Base-by-base conservation (phyloP, 768 basidiomycete species). In the Serendipita sp. region DNA sequence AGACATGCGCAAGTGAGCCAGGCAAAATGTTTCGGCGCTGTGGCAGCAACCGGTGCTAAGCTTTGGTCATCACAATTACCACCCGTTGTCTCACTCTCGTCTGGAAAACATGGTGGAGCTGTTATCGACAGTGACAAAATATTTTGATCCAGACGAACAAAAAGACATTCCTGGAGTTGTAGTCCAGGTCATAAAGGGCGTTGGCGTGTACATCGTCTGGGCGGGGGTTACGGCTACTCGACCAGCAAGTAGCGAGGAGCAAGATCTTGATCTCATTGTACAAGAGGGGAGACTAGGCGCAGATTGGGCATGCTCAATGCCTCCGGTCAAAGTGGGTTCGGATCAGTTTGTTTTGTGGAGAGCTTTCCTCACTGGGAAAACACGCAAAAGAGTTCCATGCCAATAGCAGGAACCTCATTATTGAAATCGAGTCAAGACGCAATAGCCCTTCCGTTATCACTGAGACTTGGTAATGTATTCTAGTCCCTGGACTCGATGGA, bases 261-360 rank as follows among this genome's bases (percentile, higher is more conserved):
- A 62, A 9, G 63, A 43, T 3, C 44, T 42, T 17, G 81, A 81
- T n/a, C 26, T 20, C 26, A 33, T 33, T 34, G 73, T 79, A 0
- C 70, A 72, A 43, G 73, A 74, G 41, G 89, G 89, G 26, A 75
- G 71, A 45, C 74, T 91, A 61, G 81, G 80, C 68, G 78, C 74
- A 63, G 89, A 92, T 67, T 91, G 89, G 89, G 86, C 85, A 24
- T 88, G 83, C 68, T 88, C 84, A 31, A 88, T 90, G 86, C 87
- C 88, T 24, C 72, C 80, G 17, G 64, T 66, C 61, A 69, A 71
- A 61, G 75, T 76, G 66, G 63, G 70, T 69, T n/a, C 60, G 28
- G 31, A 31, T 43, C n/a, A 45, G 17, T 31, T 31, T 22, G 20
- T 34, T 11, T 26, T 51, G 24, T 14, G 34, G 30, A 20, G 28